Percentiles rank a stretch among this genome's conserved stretches.
These are phyloP conservation scores for Hypoxylon cercidicola DNA, from an alignment of 495 filamentous ascomycete genomes.

Conservation along the genomic window DNA sequence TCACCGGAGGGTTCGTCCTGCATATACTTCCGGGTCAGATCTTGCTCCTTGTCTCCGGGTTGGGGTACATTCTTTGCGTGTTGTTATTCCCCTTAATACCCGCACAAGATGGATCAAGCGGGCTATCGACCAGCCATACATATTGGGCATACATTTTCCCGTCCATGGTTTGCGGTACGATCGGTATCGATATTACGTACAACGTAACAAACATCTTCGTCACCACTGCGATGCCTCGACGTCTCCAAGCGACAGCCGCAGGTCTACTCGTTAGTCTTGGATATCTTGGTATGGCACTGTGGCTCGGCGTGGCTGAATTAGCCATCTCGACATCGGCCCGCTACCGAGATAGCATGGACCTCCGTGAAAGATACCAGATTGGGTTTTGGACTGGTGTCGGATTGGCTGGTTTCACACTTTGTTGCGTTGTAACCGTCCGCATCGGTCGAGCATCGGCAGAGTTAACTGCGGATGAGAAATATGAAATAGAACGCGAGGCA, in stretches of 20 bases:
- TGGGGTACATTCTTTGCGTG: slow-evolving; percentile 70
- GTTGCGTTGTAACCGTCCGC: slow-evolving; percentile 70
- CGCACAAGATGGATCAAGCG: slow-evolving; percentile 54
- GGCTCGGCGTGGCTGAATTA: slow-evolving; percentile 79
- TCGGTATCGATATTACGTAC: slow-evolving; percentile 86
- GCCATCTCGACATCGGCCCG: slow-evolving; percentile 61
- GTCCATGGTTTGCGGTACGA: slow-evolving; percentile 81
- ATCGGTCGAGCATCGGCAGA: slow-evolving; percentile 74
- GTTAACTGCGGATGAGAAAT: slow-evolving; percentile 73
- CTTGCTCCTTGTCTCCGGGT: slow-evolving; percentile 72
- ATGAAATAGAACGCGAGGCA: slow-evolving; percentile 20
- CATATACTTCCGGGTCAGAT: slow-evolving; percentile 79
- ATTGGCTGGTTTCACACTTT: slow-evolving; percentile 63
- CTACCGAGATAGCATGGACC: slow-evolving; percentile 53
- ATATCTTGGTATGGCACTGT: slow-evolving; percentile 85
- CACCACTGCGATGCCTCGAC: slow-evolving; percentile 74
- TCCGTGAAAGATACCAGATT: slow-evolving; percentile 65
- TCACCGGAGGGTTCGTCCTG: slow-evolving; percentile 77
- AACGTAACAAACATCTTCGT: slow-evolving; percentile 88
- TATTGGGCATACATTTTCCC: slow-evolving; percentile 78
- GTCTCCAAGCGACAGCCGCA: slow-evolving; percentile 80
- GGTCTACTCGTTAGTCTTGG: slow-evolving; percentile 66
- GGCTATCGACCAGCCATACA: slow-evolving; percentile 61
- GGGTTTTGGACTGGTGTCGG: slow-evolving; percentile 77
- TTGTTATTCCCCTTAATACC: slow-evolving; percentile 80